Evolutionary conservation across 768 basidiomycete species (phyloP).

Genomic region (Chlorophyllum brunneum): DNA sequence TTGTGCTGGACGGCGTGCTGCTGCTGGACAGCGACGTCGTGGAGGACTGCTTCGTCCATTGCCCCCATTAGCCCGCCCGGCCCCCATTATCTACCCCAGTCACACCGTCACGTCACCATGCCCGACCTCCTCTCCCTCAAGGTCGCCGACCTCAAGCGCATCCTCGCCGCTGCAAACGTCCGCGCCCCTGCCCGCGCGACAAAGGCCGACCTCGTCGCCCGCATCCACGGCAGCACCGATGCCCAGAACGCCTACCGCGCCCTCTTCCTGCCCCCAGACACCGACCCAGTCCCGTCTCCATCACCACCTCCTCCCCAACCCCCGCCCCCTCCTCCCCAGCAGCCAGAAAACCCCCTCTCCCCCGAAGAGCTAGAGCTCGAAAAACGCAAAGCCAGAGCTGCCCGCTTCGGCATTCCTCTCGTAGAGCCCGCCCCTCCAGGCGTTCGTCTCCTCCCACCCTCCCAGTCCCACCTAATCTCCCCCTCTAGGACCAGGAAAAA

Average conservation of each 20-base stretch:
- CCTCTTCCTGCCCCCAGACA: constrained; percentile 31
- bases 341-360: constrained; percentile 5
- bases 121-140: constrained; percentile 56
- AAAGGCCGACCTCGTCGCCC: constrained; percentile 64
- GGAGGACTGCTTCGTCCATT: constrained; percentile 7
- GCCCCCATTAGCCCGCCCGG: constrained; percentile 18
- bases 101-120: constrained; percentile 23
- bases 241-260: constrained; percentile 49
- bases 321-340: constrained; percentile 13
- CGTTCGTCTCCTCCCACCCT: constrained; percentile 11
- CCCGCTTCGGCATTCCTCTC: constrained; percentile 67
- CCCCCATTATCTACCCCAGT: constrained; percentile 5
- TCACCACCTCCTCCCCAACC: constrained; percentile 16
- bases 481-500: constrained; percentile 42
- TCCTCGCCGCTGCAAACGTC: constrained; percentile 50
- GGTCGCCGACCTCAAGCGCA: constrained; percentile 64
- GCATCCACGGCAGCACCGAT: constrained; percentile 47
- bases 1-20: constrained; percentile 26
- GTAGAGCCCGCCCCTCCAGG: constrained; percentile 32
- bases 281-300: neutral
- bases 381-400: constrained; percentile 58
- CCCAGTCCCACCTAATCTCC: neutral
- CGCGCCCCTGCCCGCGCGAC: constrained; percentile 52
- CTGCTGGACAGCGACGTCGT: constrained; percentile 19
- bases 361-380: constrained; percentile 47